phyloP scores from a whole-genome alignment of 2,329 filamentous ascomycete species.

The Arthrobotrys sphaeroides region DNA sequence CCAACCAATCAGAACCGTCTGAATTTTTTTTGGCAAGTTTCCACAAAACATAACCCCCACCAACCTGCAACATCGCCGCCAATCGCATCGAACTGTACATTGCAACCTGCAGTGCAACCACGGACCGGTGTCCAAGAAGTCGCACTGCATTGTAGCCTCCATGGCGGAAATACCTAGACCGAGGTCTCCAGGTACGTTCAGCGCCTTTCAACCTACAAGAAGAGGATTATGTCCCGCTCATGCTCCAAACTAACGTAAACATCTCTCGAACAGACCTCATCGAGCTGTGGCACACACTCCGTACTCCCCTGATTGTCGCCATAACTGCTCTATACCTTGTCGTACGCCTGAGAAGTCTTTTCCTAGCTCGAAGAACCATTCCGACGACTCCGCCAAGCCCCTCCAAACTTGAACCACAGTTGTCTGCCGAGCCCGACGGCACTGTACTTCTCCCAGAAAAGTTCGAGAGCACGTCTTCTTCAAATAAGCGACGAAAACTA shows the following conservation, averaged over 20 bases:
- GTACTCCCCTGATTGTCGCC: conserved; percentile 11
- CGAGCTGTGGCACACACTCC: conserved; percentile 40
- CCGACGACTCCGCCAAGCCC: conserved; percentile 33
- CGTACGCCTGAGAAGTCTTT: background rate
- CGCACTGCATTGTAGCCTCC: background rate
- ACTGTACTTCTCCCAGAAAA: conserved; percentile 39
- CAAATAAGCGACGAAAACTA: conserved; percentile 32
- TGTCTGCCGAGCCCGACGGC: conserved; percentile 43
- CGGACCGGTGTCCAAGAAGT: background rate
- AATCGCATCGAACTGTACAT: conserved; percentile 13
- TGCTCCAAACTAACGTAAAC: background rate
- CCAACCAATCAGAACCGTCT: background rate
- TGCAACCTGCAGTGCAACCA: conserved; percentile 12
- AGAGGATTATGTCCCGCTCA: background rate
- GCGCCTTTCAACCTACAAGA: background rate
- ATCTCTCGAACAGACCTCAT: conserved; percentile 16
- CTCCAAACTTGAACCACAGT: conserved; percentile 46
- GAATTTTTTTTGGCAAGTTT: background rate
- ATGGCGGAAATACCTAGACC: background rate
- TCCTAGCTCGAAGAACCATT: background rate
- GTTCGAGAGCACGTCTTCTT: conserved; percentile 30
- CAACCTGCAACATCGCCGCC: conserved; percentile 9
- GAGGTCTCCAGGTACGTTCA: conserved; percentile 14
- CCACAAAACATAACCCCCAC: background rate
- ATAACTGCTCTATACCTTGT: conserved; percentile 14